Percentiles rank a stretch among this genome's conserved stretches.
Conservation (phyloP, 345 rosid species). For the Lepidium aucheri region DNA sequence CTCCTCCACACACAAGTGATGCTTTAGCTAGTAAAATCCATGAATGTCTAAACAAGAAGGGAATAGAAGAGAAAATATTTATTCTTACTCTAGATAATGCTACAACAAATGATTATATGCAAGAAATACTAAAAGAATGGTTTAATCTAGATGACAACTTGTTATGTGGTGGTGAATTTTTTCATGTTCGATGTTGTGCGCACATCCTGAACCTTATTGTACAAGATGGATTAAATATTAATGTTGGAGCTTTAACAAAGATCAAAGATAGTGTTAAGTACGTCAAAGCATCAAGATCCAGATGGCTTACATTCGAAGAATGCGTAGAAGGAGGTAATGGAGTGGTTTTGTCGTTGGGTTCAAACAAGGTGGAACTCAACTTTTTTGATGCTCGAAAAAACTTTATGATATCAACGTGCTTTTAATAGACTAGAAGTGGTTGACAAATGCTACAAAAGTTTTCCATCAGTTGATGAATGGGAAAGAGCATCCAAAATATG, state of each 20-base stretch:
- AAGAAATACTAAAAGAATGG: background rate
- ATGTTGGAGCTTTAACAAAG: too few relatives aligned
- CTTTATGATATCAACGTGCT: background rate
- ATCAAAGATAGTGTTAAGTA: too few relatives aligned
- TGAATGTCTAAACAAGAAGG: background rate
- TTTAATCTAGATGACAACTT: background rate
- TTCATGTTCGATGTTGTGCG: background rate
- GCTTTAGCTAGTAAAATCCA: background rate
- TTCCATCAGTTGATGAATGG: background rate
- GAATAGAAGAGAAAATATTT: background rate
- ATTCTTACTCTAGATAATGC: background rate
- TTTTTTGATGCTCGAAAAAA: background rate
- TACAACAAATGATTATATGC: background rate
- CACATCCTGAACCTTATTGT: background rate
- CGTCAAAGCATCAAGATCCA: background rate
- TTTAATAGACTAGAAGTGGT: background rate
- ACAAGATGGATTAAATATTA: background rate
- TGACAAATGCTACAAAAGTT: background rate
- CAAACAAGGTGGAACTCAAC: background rate
- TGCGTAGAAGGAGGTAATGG: background rate
- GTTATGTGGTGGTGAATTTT: background rate
- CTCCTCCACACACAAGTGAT: background rate
- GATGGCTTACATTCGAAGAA: background rate
- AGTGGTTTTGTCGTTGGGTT: background rate
- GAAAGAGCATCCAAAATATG: background rate